Base-by-base conservation (phyloP, 768 basidiomycete genomes). In the Trametopsis cervina region DNA sequence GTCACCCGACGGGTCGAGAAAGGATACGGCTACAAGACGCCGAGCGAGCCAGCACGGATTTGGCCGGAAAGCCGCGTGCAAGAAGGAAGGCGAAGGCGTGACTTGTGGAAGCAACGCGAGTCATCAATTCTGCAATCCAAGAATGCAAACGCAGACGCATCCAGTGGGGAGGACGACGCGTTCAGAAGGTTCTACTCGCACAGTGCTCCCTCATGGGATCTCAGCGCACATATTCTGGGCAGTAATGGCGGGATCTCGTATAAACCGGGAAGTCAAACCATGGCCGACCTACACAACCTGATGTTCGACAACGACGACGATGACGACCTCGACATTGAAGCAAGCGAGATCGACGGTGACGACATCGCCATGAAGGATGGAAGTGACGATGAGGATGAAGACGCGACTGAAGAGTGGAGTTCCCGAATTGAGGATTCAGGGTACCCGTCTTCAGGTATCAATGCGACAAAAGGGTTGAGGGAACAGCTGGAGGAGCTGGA, bases 1-100 rank as follows among this genome's bases (percentile, higher is more conserved):
- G 66, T 99, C 50, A 78, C 73, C 40, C 79, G 91, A 42, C 81
- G 94, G 33, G 88, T 94, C 40, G 75, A 89, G 61, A 74, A 72
- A 18, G 72, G 78, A 36, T 75, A 83, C 60, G 92, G 92, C 15
- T 86, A 85, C 65, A 62, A 71, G 25, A 97, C 95, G 1, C 93
- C 94, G 10, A 75, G 69, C 20, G 64, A 74, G 17, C 72, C 85
- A 5, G 90, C 91, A 3, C 81, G 88, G 56, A 74, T 96, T 15
- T 93, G 89, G 63, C 68, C 85, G 1, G 66, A 74, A 50, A 77
- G 71, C 45, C 78, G 88, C 38, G 57, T 87, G 37, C n/a, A n/a
- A n/a, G 41, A 46, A 33, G 5, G 22, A 24, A 24, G 39, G 47
- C 29, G 53, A 27, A 44, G 35, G 36, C 40, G 26, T n/a, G n/a